Evolutionary conservation across 2,329 filamentous ascomycete genomes (phyloP).

Genomic region (Monosporascus sp.): DNA sequence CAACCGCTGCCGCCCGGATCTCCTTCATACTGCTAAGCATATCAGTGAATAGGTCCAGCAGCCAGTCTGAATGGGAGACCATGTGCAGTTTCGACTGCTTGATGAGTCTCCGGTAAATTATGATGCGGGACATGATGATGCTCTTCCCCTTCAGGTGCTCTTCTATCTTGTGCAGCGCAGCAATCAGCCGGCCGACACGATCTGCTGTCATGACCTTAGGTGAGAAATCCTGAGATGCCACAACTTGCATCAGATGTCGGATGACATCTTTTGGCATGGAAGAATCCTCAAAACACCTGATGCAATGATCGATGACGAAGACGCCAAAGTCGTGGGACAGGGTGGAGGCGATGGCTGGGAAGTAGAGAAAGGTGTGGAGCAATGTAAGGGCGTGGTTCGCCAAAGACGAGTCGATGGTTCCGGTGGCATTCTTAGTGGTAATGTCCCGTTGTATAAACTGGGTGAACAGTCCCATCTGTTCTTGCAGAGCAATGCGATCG

Average conservation of each 20-base stretch:
- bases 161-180: constrained; percentile 66
- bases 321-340: constrained; percentile 73
- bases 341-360: constrained; percentile 61
- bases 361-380: constrained; percentile 70
- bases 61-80: constrained; percentile 68
- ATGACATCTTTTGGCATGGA: constrained; percentile 69
- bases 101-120: constrained; percentile 73
- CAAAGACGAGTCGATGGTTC: constrained; percentile 60
- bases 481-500: constrained; percentile 63
- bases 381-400: constrained; percentile 73
- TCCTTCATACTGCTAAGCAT: constrained; percentile 76
- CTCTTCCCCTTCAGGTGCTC: constrained; percentile 73
- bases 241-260: constrained; percentile 72
- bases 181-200: constrained; percentile 65
- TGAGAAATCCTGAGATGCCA: constrained; percentile 75
- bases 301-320: constrained; percentile 76
- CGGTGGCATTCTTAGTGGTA: constrained; percentile 50
- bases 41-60: constrained; percentile 74
- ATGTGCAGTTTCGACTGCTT: constrained; percentile 67
- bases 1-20: constrained; percentile 68
- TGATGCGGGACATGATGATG: constrained; percentile 69
- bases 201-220: constrained; percentile 67
- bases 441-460: constrained; percentile 84
- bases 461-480: constrained; percentile 70
- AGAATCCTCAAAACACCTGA: constrained; percentile 64